Base-by-base conservation (phyloP, 164 flowering plant genomes). In the Aristolochia fimbriata region DNA sequence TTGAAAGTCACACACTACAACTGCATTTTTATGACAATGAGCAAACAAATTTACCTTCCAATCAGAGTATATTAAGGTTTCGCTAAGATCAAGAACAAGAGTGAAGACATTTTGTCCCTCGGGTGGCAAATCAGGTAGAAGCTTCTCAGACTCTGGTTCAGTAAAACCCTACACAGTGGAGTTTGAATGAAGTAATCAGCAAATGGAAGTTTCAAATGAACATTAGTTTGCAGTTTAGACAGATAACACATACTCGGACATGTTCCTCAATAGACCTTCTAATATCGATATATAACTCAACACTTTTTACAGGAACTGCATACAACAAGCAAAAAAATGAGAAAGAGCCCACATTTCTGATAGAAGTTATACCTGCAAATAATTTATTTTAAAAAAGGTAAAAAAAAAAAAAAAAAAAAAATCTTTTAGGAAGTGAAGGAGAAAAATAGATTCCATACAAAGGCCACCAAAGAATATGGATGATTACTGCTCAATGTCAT, bases 71-170 rank as follows among this genome's bases (percentile, higher is more conserved):
- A 92, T 59, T 58, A 89, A 71, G 55, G 96, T 92, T 74, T 89
- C 96, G 63, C 84, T 83, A n/a, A 92, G 75, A 81, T 92, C 96
- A 20, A 92, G 71, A 64, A 92, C 98, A 67, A 92, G 86, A 27
- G 98, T 92, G 69, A 85, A 84, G 17, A 83, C 89, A 70, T 82
- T 83, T 49, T 83, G 89, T 65, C 87, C 97, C 59, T 62, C 22
- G n/a, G 97, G 98, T 67, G 69, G 83, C 78, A 92, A 73, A 79
- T 92, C 97, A 45, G 97, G 97, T 57, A 92, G 98, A 69, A 92
- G 94, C 83, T 87, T 89, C 55, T 92, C 98, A 60, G 98, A 80
- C 20, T 78, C 67, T 62, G 98, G 98, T 48, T 92, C 96, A 31
- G 96, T 81, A 69, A 81, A 92, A 43, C 79, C 91, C 98, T 92